A percentile compares a stretch with the other conserved stretches of the same genome.
These are phyloP conservation scores for Sclerotinia borealis DNA, from an alignment of 2,329 filamentous ascomycete genomes.

Conservation along the genomic window DNA sequence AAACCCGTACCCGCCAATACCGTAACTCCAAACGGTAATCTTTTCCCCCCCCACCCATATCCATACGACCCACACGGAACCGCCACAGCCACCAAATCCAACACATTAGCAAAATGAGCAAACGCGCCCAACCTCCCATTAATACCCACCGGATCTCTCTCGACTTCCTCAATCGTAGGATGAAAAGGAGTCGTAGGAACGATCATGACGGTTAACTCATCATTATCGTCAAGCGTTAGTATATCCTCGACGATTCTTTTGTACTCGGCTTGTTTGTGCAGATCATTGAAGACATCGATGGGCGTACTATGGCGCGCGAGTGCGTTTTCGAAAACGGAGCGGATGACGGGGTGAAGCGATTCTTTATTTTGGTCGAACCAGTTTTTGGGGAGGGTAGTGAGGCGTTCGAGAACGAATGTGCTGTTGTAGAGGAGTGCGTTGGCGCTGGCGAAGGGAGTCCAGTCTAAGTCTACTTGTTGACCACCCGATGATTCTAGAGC, in stretches of 20 bases:
- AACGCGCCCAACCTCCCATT: constrained; percentile 45
- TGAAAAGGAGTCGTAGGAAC: constrained; percentile 47
- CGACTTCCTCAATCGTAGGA: constrained; percentile 43
- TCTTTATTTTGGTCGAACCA: constrained; percentile 42
- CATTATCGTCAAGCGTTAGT: constrained; percentile 30
- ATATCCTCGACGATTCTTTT: constrained; percentile 37
- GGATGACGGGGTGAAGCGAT: constrained; percentile 44
- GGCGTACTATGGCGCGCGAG: constrained; percentile 36
- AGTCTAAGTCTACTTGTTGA: constrained; percentile 33
- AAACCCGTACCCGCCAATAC: constrained; percentile 37
- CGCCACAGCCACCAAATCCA: constrained; percentile 44
- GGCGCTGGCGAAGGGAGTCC: constrained; percentile 42
- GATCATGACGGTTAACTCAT: constrained; percentile 38
- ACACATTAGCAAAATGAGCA: constrained; percentile 49
- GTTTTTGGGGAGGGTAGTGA: constrained; percentile 37
- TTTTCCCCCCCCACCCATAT: constrained; percentile 16
- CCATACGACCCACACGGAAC: constrained; percentile 25
- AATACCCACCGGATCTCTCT: constrained; percentile 42
- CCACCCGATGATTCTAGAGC: constrained; percentile 35
- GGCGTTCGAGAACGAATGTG: constrained; percentile 46
- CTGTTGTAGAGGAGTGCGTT: constrained; percentile 47
- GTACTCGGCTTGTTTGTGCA: constrained; percentile 40
- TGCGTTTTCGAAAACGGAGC: constrained; percentile 39
- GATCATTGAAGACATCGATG: constrained; percentile 44
- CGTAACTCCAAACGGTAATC: constrained; percentile 41